Conservation (phyloP, 805 yeast species). For the Myxozyma melibiosi region DNA sequence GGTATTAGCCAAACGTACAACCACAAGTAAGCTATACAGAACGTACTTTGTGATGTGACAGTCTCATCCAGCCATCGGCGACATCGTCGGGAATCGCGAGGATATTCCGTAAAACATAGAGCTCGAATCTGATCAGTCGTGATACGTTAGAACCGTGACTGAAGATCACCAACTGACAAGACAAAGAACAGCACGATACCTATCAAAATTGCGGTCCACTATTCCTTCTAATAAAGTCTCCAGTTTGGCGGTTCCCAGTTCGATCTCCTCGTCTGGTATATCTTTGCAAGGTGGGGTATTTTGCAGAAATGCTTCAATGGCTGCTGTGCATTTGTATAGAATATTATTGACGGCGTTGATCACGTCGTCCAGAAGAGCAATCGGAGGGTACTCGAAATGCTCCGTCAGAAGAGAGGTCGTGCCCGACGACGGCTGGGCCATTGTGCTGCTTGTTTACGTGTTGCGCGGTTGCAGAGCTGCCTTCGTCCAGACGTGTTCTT, state of each 20-base stretch:
- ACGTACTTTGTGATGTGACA: constrained; percentile 64
- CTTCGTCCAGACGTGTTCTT: not conserved
- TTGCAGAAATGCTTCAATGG: constrained; percentile 66
- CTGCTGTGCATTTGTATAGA: constrained; percentile 78
- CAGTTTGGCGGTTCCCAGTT: constrained; percentile 75
- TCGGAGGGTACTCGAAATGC: constrained; percentile 83
- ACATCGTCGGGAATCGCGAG: constrained; percentile 68
- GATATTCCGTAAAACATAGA: constrained; percentile 77
- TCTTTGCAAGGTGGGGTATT: constrained; percentile 43
- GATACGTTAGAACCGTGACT: not conserved
- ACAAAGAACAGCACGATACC: constrained; percentile 35
- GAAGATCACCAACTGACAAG: too few species aligned
- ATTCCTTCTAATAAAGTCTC: constrained; percentile 74
- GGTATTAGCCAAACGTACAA: not conserved
- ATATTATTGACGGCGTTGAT: constrained; percentile 85
- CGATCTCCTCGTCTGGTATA: constrained; percentile 45
- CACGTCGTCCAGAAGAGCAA: constrained; percentile 80
- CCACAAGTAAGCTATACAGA: constrained; percentile 15
- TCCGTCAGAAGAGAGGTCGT: constrained; percentile 68
- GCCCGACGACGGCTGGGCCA: constrained; percentile 26
- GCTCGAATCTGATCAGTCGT: constrained; percentile 63
- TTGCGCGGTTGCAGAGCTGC: not conserved
- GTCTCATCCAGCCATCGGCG: constrained; percentile 65
- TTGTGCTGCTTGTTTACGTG: not conserved
- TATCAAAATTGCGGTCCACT: constrained; percentile 81